Evolutionary conservation across 495 filamentous ascomycete genomes (phyloP), one percentile per base, ranked within the genome.

Genomic region (Podospora pseudocomata): DNA sequence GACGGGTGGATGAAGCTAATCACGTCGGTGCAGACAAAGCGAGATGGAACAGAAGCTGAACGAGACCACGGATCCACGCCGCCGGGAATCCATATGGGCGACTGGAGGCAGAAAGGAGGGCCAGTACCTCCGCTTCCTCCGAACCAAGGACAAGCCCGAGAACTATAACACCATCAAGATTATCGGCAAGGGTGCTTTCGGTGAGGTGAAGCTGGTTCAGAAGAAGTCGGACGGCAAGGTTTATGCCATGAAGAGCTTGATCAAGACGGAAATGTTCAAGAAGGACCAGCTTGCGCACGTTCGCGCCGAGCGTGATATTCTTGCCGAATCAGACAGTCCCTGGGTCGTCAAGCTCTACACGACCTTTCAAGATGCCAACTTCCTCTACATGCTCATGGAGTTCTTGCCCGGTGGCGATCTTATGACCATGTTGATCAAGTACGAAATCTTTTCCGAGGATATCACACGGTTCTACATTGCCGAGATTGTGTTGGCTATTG

Each of bases 391-490:
- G 87, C 86, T 99, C 67, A 98, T 99, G 95, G 95, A 99, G 80
- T 99, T 97, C 80, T 86, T 98, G 73, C 95, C 95, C 16, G 95
- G 95, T 76, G 95, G 95, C 74, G 95, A 99, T 84, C 79, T 99
- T 75, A 99, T 99, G 95, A 99, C 95, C 39, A 99, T 99, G 95
- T 86, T 99, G 72, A 99, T 99, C 81, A 98, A 97, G 83, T 98
- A 99, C 76, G 95, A 99, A 78, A 97, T 99, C 74, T 99, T 99
- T 80, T 96, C 93, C 0, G 93, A 97, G 76, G 95, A 98, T 68
- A 97, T 99, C 72, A 99, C 95, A 39, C 88, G 96, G 18, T 99
- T 99, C 82, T 99, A 99, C 81, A 98, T 99, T 87, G 95, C 96
- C 27, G 94, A 99, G 80, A 94, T 98, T 74, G 91, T 96, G 23